Base-by-base conservation (phyloP, 169 alveolate genomes). In the Perkinsus marinus region DNA sequence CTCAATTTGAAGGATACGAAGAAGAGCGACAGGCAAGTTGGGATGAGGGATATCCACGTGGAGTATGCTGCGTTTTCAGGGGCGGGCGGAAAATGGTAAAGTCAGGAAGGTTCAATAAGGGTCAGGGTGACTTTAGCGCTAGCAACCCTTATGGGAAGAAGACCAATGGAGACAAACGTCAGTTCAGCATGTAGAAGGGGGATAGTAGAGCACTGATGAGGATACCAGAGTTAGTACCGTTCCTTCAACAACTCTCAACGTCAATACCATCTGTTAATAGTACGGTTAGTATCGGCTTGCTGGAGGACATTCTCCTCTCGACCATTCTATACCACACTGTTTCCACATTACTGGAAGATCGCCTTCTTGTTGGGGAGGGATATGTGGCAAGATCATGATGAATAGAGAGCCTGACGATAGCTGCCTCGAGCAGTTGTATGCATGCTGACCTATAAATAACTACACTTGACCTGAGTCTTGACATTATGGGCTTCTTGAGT, bases 1-100 rank as follows among this genome's bases (percentile, higher is more conserved):
- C 96, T 98, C 90, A 98, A 97, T 94, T 96, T 97, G 39, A 98
- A 96, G 93, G 39, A 34, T 41, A 89, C 38, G 17, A 37, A 89
- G 68, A 38, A 39, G 47, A 39, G 39, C 36, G 68, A 38, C 36
- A 41, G 39, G 38, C 36, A 13, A n/a, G 57, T 89, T n/a, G n/a
- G n/a, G n/a, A n/a, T n/a, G n/a, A n/a, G n/a, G n/a, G n/a, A n/a
- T n/a, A n/a, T n/a, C n/a, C n/a, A n/a, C n/a, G n/a, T n/a, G n/a
- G n/a, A 41, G 10, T 10, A 6, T 41, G 69, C 47, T 46, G n/a
- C 57, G 90, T 3, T 68, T 91, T 43, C 69, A 93, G 79, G 91
- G 91, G 93, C 10, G 46, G 46, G 79, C 90, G 92, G 92, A 89
- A 68, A 47, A 90, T 30, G 68, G 93, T 37, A 92, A 68, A 9